phyloP scores from a whole-genome alignment of 768 basidiomycete genomes.

The Pholiota molesta region DNA sequence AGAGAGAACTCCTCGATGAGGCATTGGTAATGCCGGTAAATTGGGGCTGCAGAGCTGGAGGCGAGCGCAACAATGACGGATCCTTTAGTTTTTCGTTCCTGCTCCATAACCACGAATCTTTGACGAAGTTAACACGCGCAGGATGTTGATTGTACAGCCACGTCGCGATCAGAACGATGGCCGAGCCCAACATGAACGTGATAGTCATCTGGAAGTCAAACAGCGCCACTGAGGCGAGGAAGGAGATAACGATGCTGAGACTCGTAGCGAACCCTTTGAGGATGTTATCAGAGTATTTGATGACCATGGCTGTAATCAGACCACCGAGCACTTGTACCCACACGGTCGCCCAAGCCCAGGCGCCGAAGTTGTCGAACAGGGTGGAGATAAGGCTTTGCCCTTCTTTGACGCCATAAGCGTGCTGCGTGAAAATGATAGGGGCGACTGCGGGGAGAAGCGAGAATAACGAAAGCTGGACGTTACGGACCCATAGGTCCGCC shows the following conservation, averaged over 20 bases:
- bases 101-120: slow-evolving; percentile 27
- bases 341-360: slow-evolving; percentile 97
- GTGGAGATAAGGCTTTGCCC: slow-evolving; percentile 54
- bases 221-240: slow-evolving; percentile 88
- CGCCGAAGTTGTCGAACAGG: slow-evolving; percentile 85
- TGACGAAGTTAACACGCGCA: slow-evolving; percentile 30
- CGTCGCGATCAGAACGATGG: slow-evolving; percentile 85
- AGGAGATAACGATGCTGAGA: slow-evolving; percentile 92
- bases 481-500: slow-evolving; percentile 94
- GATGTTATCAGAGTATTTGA: slow-evolving; percentile 96
- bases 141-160: slow-evolving; percentile 92
- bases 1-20: slow-evolving; percentile 36
- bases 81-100: slow-evolving; percentile 30
- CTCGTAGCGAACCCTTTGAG: slow-evolving; percentile 98
- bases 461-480: slow-evolving; percentile 95
- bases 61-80: slow-evolving; percentile 20
- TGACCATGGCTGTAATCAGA: slow-evolving; percentile 91
- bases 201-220: slow-evolving; percentile 91
- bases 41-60: slow-evolving; percentile 18
- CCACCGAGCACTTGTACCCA: slow-evolving; percentile 90
- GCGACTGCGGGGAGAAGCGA: slow-evolving; percentile 88
- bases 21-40: slow-evolving; percentile 27
- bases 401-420: slow-evolving; percentile 40
- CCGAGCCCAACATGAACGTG: slow-evolving; percentile 83
- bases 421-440: slow-evolving; percentile 60